Conservation (phyloP, 176 grass and related monocot genomes). For the Hyparrhenia diplandra region DNA sequence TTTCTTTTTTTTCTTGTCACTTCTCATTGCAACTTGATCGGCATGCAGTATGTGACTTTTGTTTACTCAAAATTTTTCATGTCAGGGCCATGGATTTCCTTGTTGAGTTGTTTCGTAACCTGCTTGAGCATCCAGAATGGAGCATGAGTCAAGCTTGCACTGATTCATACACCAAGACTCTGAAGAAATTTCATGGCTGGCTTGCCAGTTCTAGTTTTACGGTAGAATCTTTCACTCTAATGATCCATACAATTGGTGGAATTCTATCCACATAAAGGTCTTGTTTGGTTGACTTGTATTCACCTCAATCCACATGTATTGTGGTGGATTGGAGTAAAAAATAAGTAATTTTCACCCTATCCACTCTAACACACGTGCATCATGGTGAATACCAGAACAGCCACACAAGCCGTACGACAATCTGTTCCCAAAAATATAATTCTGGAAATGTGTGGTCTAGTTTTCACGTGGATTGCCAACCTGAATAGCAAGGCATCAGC, state of each 20-base stretch:
- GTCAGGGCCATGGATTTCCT: constrained; percentile 95
- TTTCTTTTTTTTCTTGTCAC: constrained; percentile 4
- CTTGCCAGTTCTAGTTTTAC: constrained; percentile 93
- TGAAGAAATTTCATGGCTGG: constrained; percentile 99
- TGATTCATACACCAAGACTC: constrained; percentile 86
- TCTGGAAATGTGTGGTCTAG: not conserved
- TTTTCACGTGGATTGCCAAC: not conserved
- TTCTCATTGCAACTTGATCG: not conserved
- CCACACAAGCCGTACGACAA: not conserved
- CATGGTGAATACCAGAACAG: too few relatives aligned
- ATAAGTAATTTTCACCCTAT: too few relatives aligned
- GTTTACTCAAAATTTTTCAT: constrained; percentile 9
- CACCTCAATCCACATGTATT: not conserved
- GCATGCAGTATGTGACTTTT: not conserved
- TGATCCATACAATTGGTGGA: not conserved
- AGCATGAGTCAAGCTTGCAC: constrained; percentile 85
- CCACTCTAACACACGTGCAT: too few relatives aligned
- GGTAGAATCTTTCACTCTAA: constrained; percentile 34
- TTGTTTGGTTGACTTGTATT: not conserved
- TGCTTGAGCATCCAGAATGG: constrained; percentile 87
- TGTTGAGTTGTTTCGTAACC: constrained; percentile 83
- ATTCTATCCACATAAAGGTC: not conserved
- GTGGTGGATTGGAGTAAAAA: too few relatives aligned
- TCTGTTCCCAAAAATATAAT: not conserved
- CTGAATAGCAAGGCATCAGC: not conserved